These are phyloP conservation scores for Smallanthus sonchifolius DNA, from an alignment of 129 eudicot genomes.

Conservation along the genomic window DNA sequence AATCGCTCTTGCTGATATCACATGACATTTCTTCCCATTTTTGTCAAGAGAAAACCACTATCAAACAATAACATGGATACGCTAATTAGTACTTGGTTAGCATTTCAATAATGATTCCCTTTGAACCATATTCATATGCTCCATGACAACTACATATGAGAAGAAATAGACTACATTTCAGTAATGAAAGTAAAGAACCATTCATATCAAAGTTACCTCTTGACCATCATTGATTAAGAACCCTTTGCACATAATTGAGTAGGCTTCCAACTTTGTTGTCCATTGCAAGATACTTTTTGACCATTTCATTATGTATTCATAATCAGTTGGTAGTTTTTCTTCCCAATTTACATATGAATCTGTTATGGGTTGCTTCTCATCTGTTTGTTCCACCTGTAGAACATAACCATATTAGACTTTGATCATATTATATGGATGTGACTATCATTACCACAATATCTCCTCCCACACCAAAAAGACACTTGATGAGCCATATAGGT, in stretches of 20 bases:
- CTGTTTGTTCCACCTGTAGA: not conserved
- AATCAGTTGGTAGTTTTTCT: constrained; percentile 5
- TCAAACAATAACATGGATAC: not conserved
- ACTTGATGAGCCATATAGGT: not conserved
- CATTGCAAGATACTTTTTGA: not conserved
- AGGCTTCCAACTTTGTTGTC: constrained; percentile 8
- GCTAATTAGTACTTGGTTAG: not conserved
- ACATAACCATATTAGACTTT: not conserved
- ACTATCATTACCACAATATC: too few relatives aligned
- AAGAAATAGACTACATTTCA: not conserved
- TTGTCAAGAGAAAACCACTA: constrained; percentile 18
- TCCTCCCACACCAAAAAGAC: too few relatives aligned
- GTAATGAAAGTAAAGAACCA: not conserved
- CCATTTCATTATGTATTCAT: constrained; percentile 7
- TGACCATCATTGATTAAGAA: not conserved
- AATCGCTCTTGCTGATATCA: constrained; percentile 1
- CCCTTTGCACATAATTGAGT: constrained; percentile 12
- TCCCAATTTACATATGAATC: constrained; percentile 6
- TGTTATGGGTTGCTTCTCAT: not conserved
- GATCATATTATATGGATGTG: not conserved
- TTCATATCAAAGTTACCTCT: not conserved
- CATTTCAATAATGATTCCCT: not conserved
- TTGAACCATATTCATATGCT: not conserved
- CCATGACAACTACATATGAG: not conserved
- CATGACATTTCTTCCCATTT: constrained; percentile 12